These are phyloP conservation scores for Podosphaera fusca DNA, from an alignment of 2,329 filamentous ascomycete genomes.

Conservation along the genomic window DNA sequence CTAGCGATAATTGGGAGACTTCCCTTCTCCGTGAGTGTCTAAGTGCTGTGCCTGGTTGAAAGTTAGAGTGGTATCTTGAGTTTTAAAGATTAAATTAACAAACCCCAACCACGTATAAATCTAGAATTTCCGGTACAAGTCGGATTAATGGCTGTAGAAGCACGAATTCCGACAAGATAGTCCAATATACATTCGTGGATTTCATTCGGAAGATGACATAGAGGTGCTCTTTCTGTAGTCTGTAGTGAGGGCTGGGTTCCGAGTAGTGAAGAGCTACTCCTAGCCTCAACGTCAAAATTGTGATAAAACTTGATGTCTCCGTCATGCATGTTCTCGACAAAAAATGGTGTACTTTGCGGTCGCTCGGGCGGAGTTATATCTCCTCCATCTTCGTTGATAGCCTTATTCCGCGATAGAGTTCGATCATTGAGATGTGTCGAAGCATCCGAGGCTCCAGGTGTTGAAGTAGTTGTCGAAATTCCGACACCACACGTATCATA, in stretches of 20 bases:
- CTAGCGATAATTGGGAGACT: slow-evolving; percentile 40
- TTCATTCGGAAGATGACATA: slow-evolving; percentile 34
- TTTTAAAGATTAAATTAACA: slow-evolving; percentile 9
- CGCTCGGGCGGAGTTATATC: slow-evolving; percentile 13
- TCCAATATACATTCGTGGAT: slow-evolving; percentile 53
- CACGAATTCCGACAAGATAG: slow-evolving; percentile 44
- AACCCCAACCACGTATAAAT: slow-evolving; percentile 36
- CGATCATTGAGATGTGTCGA: slow-evolving; percentile 14
- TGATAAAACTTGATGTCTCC: slow-evolving; percentile 9
- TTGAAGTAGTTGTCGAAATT: slow-evolving; percentile 4
- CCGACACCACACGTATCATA: too few relatives aligned
- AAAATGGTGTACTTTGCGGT: slow-evolving; percentile 16
- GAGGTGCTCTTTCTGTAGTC: slow-evolving; percentile 5
- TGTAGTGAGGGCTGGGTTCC: not conserved
- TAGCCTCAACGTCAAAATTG: slow-evolving; percentile 4
- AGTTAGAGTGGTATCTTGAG: not conserved
- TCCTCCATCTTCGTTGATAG: slow-evolving; percentile 7
- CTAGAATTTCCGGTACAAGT: slow-evolving; percentile 27
- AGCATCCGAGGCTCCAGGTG: slow-evolving; percentile 14
- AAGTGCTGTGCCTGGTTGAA: slow-evolving; percentile 20
- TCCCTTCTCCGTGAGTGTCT: slow-evolving; percentile 44
- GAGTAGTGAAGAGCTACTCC: not conserved
- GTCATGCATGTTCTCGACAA: slow-evolving; percentile 12
- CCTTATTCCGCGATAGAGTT: slow-evolving; percentile 10
- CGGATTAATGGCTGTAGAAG: slow-evolving; percentile 35